Evolutionary conservation across 768 basidiomycete species (phyloP), one percentile per base, ranked within the genome.

Genomic region (Suillus occidentalis): DNA sequence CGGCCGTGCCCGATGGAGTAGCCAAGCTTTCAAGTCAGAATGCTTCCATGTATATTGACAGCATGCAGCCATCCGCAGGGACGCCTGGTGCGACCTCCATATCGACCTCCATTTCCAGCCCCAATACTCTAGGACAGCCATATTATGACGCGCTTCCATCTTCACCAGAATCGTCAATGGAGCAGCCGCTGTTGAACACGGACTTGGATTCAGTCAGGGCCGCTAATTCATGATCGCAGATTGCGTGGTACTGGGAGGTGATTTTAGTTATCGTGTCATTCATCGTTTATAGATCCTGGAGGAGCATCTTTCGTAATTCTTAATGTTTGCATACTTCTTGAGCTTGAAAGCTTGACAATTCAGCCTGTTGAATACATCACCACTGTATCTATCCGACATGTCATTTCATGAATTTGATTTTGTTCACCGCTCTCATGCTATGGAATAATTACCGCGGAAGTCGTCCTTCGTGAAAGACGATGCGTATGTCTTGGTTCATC

Each of bases 131-230:
- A 69, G 69, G 66, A 61, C 68, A 66, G 39, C 63, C 60, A 56
- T 72, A 76, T 63, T 85, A 83, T 69, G 81, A 80, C 63, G 72
- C 76, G 56, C 73, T 83, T 45, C 80, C 79, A 47, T 84, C 84
- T 60, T 81, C 83, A 36, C 80, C 80, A 5, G 82, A 82, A 57
- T 82, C 80, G 9, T 43, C 58, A 25, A 56, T 61, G 66, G 64
- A 61, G 62, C 67, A 68, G 62, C 60, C 55, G 34, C 66, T 58
- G 49, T 65, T 65, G 60, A 68, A 63, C 6, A 39, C 40, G 55
- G 40, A 37, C 62, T 58, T 10, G 10, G 16, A 18, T 39, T 57
- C 22, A 42, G 39, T 20, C 12, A 28, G 40, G 58, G 18, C 40
- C 40, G 28, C 40, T 59, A 7, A 31, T 42, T 42, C 28, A 42